Conservation (phyloP, 2,329 filamentous ascomycete species). For the Beauveria asiatica region DNA sequence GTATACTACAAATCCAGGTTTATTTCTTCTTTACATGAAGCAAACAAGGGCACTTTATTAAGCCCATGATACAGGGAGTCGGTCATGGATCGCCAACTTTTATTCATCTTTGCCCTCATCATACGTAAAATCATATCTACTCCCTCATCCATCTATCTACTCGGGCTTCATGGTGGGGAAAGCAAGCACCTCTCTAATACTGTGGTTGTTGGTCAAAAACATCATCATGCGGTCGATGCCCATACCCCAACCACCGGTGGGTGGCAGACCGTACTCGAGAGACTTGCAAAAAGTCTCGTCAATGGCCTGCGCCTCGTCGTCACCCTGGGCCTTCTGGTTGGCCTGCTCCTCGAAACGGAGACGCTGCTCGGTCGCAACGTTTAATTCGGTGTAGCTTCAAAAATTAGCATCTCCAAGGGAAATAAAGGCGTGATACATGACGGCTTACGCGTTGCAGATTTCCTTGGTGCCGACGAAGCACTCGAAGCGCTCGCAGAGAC, state of each 20-base stretch:
- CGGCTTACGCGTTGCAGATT: constrained; percentile 68
- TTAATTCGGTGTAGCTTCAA: constrained; percentile 73
- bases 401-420: constrained; percentile 1
- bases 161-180: constrained; percentile 99
- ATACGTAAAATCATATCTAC: constrained; percentile 10
- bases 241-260: constrained; percentile 94
- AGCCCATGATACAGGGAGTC: neutral
- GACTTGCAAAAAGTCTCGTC: constrained; percentile 93
- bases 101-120: constrained; percentile 8
- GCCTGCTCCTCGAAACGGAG: constrained; percentile 84
- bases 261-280: constrained; percentile 83
- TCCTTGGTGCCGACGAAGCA: constrained; percentile 74
- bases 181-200: constrained; percentile 88
- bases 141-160: constrained; percentile 32
- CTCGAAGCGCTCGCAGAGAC: constrained; percentile 94
- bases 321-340: constrained; percentile 88
- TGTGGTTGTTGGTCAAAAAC: constrained; percentile 91
- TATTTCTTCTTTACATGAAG: neutral
- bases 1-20: neutral
- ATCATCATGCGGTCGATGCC: constrained; percentile 90
- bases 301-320: constrained; percentile 91
- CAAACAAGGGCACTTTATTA: constrained; percentile 1
- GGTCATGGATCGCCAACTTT: neutral
- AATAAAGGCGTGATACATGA: neutral
- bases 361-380: constrained; percentile 88